A percentile compares a stretch with the other conserved stretches of the same genome.
Conservation (phyloP, 2,329 filamentous ascomycete species). For the Exophiala alcalophila region DNA sequence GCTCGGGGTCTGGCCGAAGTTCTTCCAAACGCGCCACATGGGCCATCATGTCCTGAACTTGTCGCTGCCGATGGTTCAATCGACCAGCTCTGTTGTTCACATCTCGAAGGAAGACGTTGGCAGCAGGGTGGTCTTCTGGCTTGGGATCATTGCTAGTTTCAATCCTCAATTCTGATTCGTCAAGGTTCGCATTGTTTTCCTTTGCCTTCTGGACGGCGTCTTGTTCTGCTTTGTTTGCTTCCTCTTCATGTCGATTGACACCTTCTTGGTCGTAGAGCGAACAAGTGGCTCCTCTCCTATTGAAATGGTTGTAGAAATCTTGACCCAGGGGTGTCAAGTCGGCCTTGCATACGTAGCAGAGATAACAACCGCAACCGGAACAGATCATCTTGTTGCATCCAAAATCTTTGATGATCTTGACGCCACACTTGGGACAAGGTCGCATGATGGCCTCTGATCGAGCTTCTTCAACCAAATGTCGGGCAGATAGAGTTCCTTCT, state of each 20-base stretch:
- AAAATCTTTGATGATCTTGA: constrained; percentile 72
- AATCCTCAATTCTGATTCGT: constrained; percentile 26
- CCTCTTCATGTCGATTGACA: constrained; percentile 27
- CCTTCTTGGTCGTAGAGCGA: constrained; percentile 62
- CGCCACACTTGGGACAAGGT: constrained; percentile 62
- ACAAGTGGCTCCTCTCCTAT: constrained; percentile 48
- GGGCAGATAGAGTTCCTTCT: constrained; percentile 59
- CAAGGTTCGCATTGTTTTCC: constrained; percentile 30
- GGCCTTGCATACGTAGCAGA: constrained; percentile 64
- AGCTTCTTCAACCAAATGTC: constrained; percentile 74
- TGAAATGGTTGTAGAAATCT: constrained; percentile 66
- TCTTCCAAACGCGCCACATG: constrained; percentile 5
- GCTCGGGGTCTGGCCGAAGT: constrained; percentile 9
- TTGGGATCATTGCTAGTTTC: constrained; percentile 17
- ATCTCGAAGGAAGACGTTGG: constrained; percentile 8
- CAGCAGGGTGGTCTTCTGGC: constrained; percentile 12
- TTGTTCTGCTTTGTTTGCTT: constrained; percentile 34
- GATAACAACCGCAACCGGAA: constrained; percentile 53
- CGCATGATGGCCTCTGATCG: constrained; percentile 78
- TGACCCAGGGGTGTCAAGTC: constrained; percentile 47
- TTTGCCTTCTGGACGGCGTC: constrained; percentile 33
- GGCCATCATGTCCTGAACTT: constrained; percentile 5
- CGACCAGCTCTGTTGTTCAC: constrained; percentile 8
- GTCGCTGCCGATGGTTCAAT: constrained; percentile 8
- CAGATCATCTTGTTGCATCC: constrained; percentile 87